Conservation (phyloP, 768 basidiomycete species). For the Lactifluus hygrophoroides region DNA sequence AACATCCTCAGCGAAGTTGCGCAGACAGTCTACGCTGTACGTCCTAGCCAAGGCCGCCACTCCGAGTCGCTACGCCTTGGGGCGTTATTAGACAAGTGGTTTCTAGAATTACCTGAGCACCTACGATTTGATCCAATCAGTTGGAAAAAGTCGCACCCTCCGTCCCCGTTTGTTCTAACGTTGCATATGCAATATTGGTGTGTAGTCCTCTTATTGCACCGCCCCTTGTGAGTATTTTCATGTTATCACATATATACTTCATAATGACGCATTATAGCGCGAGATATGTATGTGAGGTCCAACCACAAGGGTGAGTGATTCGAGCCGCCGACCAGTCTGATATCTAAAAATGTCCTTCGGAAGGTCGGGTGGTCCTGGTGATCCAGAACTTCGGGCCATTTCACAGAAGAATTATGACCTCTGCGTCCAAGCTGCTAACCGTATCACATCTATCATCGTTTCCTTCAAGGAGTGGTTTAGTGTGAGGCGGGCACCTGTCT, state of each 20-base stretch:
- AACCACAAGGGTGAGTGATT: constrained; percentile 20
- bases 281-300: constrained; percentile 22
- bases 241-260: neutral
- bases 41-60: constrained; percentile 46
- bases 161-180: constrained; percentile 59
- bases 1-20: constrained; percentile 60
- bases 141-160: constrained; percentile 33
- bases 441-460: constrained; percentile 59
- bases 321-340: neutral
- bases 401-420: constrained; percentile 63
- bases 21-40: constrained; percentile 63
- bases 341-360: neutral
- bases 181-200: constrained; percentile 87
- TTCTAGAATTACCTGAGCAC: constrained; percentile 58
- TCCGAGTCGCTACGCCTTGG: constrained; percentile 51
- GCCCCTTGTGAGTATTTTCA: constrained; percentile 57
- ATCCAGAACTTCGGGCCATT: constrained; percentile 43
- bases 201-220: constrained; percentile 61
- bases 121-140: constrained; percentile 48
- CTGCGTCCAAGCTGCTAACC: constrained; percentile 70
- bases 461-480: constrained; percentile 57
- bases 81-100: constrained; percentile 63
- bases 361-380: constrained; percentile 34
- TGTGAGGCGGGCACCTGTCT: constrained; percentile 54
- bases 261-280: constrained; percentile 24